A percentile compares a stretch with the other conserved stretches of the same genome.
phyloP scores from a whole-genome alignment of 176 grass and related monocot genomes.

The Oryza nivara region DNA sequence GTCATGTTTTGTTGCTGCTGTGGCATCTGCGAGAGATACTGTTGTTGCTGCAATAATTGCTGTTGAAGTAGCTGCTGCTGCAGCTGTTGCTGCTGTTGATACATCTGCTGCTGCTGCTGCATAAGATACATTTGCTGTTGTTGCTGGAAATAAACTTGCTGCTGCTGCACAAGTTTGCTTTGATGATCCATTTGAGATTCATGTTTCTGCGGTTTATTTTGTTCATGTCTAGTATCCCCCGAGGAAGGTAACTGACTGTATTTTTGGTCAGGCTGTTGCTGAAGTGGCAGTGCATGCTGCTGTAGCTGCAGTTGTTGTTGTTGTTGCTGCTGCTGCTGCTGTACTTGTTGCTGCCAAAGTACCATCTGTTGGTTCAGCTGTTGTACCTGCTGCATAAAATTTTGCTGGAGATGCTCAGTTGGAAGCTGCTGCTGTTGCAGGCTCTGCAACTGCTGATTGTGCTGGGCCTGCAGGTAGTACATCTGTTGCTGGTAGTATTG shows the following conservation, averaged over 20 bases:
- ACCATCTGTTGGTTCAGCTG: slow-evolving; percentile 68
- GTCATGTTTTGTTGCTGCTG: slow-evolving; percentile 35
- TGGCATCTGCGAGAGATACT: slow-evolving; percentile 35
- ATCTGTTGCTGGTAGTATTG: slow-evolving; percentile 93
- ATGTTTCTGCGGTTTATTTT: slow-evolving; percentile 47
- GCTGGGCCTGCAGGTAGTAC: slow-evolving; percentile 73
- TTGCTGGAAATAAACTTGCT: slow-evolving; percentile 79
- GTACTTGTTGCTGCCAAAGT: slow-evolving; percentile 69
- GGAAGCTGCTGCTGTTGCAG: slow-evolving; percentile 77
- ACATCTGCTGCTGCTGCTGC: slow-evolving; percentile 65
- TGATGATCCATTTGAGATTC: slow-evolving; percentile 51
- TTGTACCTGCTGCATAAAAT: slow-evolving; percentile 53
- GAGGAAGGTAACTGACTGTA: slow-evolving; percentile 33
- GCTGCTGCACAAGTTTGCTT: slow-evolving; percentile 60
- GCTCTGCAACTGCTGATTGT: slow-evolving; percentile 69
- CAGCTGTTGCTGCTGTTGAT: slow-evolving; percentile 46
- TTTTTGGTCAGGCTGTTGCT: slow-evolving; percentile 57
- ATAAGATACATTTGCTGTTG: slow-evolving; percentile 73
- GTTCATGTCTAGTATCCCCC: slow-evolving; percentile 40
- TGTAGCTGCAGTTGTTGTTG: slow-evolving; percentile 12
- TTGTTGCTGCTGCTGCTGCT: slow-evolving; percentile 32
- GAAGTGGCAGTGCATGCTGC: slow-evolving; percentile 24
- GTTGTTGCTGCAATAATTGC: slow-evolving; percentile 45
- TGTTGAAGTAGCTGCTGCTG: slow-evolving; percentile 44
- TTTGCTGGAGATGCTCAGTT: slow-evolving; percentile 62